Conservation (phyloP, 2,329 filamentous ascomycete genomes). For the Harringtonia lauricola region DNA sequence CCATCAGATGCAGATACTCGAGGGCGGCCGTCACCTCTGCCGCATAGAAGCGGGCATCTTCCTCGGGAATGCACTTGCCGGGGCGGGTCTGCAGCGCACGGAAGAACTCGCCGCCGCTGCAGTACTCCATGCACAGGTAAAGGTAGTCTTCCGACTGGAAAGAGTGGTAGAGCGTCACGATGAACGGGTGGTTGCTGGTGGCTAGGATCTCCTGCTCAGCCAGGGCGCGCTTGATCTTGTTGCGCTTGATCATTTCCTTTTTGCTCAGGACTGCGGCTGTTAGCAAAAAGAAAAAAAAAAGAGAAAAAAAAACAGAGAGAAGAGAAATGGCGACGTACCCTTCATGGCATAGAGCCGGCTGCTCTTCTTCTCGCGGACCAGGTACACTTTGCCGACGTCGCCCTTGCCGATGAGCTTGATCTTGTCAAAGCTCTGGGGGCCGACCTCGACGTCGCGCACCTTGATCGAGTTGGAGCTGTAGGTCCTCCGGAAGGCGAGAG, state of each 20-base stretch:
- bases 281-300: background rate
- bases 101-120: slow-evolving; percentile 97
- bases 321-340: slow-evolving; percentile 58
- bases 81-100: slow-evolving; percentile 89
- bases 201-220: slow-evolving; percentile 97
- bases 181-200: slow-evolving; percentile 98
- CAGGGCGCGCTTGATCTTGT: slow-evolving; percentile 97
- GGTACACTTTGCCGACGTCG: slow-evolving; percentile 95
- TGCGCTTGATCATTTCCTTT: slow-evolving; percentile 99
- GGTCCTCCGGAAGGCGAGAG: slow-evolving; percentile 76
- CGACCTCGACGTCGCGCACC: slow-evolving; percentile 91
- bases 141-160: slow-evolving; percentile 98
- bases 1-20: slow-evolving; percentile 97
- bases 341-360: slow-evolving; percentile 96
- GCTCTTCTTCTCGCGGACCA: slow-evolving; percentile 97
- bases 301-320: background rate
- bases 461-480: slow-evolving; percentile 99
- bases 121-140: slow-evolving; percentile 99
- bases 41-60: slow-evolving; percentile 93
- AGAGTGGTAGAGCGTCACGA: slow-evolving; percentile 95
- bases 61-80: slow-evolving; percentile 94
- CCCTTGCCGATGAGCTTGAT: slow-evolving; percentile 99
- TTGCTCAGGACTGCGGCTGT: slow-evolving; percentile 76
- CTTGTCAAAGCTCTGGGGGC: slow-evolving; percentile 94
- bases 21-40: slow-evolving; percentile 93